Evolutionary conservation across 2,329 filamentous ascomycete genomes (phyloP).

Genomic region (Lojkania enalia): DNA sequence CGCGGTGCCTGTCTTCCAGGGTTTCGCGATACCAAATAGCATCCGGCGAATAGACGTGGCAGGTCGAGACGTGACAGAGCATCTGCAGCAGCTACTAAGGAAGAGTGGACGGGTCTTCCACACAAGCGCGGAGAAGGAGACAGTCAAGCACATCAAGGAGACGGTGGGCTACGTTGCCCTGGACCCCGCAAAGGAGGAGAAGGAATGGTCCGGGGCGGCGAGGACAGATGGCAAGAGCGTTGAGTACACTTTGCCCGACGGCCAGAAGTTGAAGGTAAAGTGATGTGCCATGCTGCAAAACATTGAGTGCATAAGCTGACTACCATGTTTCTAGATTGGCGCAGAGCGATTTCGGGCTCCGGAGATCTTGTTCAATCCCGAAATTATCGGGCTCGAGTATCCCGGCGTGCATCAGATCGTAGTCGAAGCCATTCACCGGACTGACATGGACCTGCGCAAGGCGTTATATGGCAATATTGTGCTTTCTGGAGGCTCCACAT

Average conservation of each 20-base stretch:
- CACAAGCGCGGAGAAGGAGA: slow-evolving; percentile 98
- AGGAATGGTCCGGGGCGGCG: slow-evolving; percentile 81
- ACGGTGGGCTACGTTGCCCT: slow-evolving; percentile 87
- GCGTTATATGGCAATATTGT: slow-evolving; percentile 95
- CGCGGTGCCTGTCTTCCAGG: slow-evolving; percentile 95
- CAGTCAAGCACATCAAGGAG: slow-evolving; percentile 97
- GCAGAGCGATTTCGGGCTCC: slow-evolving; percentile 93
- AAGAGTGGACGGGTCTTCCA: slow-evolving; percentile 95
- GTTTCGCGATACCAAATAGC: slow-evolving; percentile 93
- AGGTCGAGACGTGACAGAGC: slow-evolving; percentile 92
- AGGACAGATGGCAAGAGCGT: slow-evolving; percentile 78
- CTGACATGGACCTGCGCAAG: slow-evolving; percentile 94
- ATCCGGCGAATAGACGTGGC: slow-evolving; percentile 96
- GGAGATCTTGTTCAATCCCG: slow-evolving; percentile 96
- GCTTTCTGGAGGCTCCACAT: slow-evolving; percentile 89
- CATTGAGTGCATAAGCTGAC: slow-evolving; percentile 23
- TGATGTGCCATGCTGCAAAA: slow-evolving; percentile 13
- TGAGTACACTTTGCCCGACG: slow-evolving; percentile 90
- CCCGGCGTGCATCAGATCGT: slow-evolving; percentile 97
- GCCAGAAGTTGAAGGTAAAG: slow-evolving; percentile 83
- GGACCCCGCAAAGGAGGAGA: slow-evolving; percentile 92
- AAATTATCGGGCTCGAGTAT: slow-evolving; percentile 95
- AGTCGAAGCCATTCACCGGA: slow-evolving; percentile 91
- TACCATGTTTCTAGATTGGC: slow-evolving; percentile 70
- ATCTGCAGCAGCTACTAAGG: slow-evolving; percentile 85